A percentile compares a stretch with the other conserved stretches of the same genome.
Evolutionary conservation across 306 rosid species (phyloP).

Genomic region (Urtica urens): DNA sequence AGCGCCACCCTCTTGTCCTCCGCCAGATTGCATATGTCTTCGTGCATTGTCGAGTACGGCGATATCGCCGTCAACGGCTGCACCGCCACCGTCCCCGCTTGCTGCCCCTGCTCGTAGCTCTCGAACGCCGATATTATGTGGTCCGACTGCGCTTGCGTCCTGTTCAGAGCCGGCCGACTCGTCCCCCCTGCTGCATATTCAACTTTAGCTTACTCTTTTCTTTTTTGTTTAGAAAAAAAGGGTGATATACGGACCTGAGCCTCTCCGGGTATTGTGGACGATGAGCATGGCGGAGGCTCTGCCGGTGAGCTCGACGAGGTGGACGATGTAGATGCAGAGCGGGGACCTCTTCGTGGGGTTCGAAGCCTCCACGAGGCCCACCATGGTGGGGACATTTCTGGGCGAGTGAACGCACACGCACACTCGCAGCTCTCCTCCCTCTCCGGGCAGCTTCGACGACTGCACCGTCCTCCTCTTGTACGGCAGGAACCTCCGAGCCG

Average conservation of each 20-base stretch:
- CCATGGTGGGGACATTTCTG: conserved; percentile 73
- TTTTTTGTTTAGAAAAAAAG: too few species aligned
- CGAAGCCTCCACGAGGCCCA: conserved; percentile 76
- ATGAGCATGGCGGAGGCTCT: conserved; percentile 97
- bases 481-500: conserved; percentile 34
- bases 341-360: conserved; percentile 69
- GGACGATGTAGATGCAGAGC: conserved; percentile 59
- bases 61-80: conserved; percentile 78
- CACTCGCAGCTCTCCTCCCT: conserved; percentile 57
- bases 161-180: conserved; percentile 39
- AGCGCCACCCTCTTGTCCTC: conserved; percentile 69
- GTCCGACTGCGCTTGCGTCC: conserved; percentile 80
- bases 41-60: conserved; percentile 90
- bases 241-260: too few species aligned
- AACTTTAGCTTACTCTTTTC: too few species aligned
- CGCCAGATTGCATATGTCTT: conserved; percentile 66
- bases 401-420: conserved; percentile 70
- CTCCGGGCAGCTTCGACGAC: conserved; percentile 41
- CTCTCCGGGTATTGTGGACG: conserved; percentile 59
- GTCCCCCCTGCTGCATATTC: too few species aligned
- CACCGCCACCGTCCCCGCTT: conserved; percentile 38
- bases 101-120: conserved; percentile 65
- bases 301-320: conserved; percentile 74
- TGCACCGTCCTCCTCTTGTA: conserved; percentile 68
- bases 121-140: conserved; percentile 78